Conservation (phyloP, 1,139 yeast genomes). For the Magnusiomyces ingens region DNA sequence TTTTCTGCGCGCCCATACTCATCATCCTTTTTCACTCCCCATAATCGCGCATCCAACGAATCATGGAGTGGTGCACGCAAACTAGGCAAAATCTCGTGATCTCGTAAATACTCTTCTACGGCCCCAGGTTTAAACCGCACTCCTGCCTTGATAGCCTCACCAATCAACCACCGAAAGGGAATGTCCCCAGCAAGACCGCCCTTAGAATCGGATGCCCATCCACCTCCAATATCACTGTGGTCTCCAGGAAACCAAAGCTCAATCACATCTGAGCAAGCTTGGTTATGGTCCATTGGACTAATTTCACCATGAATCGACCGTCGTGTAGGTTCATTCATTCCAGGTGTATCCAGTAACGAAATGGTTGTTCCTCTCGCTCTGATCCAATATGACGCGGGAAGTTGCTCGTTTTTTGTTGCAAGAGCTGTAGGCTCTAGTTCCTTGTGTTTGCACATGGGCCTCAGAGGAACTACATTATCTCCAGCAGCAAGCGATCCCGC, state of each 20-base stretch:
- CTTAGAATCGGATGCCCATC: conserved; percentile 42
- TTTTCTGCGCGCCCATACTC: conserved; percentile 3
- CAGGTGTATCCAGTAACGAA: conserved; percentile 4
- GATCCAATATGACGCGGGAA: too few relatives aligned
- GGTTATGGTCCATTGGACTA: conserved; percentile 1
- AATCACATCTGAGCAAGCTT: conserved; percentile 34
- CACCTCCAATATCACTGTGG: conserved; percentile 63
- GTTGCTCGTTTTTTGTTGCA: too few relatives aligned
- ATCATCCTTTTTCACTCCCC: background rate
- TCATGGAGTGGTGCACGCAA: conserved; percentile 20
- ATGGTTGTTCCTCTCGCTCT: too few relatives aligned
- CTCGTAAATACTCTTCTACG: conserved; percentile 36
- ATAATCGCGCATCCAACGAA: conserved; percentile 8
- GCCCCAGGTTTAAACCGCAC: conserved; percentile 40
- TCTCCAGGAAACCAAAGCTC: conserved; percentile 63
- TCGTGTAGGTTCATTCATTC: conserved; percentile 4
- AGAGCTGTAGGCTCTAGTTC: too few relatives aligned
- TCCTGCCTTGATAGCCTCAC: conserved; percentile 46
- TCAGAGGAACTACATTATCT: too few relatives aligned
- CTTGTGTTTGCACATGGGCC: too few relatives aligned
- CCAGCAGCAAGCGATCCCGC: too few relatives aligned
- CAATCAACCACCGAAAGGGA: conserved; percentile 53
- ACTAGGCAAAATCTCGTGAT: conserved; percentile 34
- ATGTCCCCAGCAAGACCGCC: conserved; percentile 40
- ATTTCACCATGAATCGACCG: conserved; percentile 7